These are phyloP conservation scores for Puccinellia tenuiflora DNA, from an alignment of 176 grass and related monocot species.

Conservation along the genomic window DNA sequence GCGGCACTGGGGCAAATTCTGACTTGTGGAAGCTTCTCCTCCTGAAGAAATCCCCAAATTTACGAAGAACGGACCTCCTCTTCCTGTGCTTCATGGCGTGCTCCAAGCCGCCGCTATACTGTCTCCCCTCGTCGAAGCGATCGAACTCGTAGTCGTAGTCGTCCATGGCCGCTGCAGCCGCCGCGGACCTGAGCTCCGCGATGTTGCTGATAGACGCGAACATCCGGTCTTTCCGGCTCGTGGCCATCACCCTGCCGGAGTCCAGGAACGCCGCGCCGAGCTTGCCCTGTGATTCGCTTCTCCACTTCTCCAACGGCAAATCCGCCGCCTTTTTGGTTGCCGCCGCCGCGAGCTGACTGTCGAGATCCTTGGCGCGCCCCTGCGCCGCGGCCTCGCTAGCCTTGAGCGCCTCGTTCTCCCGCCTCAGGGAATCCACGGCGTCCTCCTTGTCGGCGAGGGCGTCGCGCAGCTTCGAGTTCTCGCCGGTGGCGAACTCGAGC, in stretches of 20 bases:
- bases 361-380: conserved; percentile 50
- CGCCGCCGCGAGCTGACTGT: conserved; percentile 40
- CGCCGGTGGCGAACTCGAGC: conserved; percentile 31
- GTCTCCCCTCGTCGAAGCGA: conserved; percentile 23
- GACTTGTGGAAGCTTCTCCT: conserved; percentile 34
- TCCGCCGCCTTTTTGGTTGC: conserved; percentile 4
- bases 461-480: conserved; percentile 45
- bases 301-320: conserved; percentile 4
- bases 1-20: no score
- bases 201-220: conserved; percentile 67
- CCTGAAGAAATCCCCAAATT: conserved; percentile 53
- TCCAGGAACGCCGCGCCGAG: conserved; percentile 38
- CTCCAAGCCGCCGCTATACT: conserved; percentile 34
- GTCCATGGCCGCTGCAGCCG: no score
- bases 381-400: conserved; percentile 60
- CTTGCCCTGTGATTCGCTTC: conserved; percentile 30
- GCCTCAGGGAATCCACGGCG: conserved; percentile 34
- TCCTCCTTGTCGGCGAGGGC: conserved; percentile 37
- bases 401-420: conserved; percentile 53
- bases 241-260: conserved; percentile 11
- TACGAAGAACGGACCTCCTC: conserved; percentile 46
- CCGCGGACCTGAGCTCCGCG: no score
- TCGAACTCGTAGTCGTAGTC: conserved; percentile 63
- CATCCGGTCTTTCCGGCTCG: conserved; percentile 34
- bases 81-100: conserved; percentile 34